Base-by-base conservation (phyloP, 169 alveolate genomes). In the Plasmodium sp. region DNA sequence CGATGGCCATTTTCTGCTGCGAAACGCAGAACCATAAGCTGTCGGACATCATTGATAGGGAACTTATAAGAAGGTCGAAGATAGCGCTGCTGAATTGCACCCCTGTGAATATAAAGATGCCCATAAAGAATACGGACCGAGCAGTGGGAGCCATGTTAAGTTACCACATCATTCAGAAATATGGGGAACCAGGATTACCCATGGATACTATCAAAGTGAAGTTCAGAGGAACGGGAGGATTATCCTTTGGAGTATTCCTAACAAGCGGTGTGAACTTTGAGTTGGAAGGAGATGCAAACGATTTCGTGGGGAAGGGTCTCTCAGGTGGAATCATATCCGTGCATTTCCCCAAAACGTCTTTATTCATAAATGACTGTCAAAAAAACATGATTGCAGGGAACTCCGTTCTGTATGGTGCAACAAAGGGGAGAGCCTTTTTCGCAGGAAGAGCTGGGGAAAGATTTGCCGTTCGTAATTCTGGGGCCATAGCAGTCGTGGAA, bases 391-490 rank as follows among this genome's bases (percentile, higher is more conserved):
- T 97, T 34, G 97, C 95, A 36, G 98, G 98, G 39, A 97, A 97
- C 83, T 95, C 97, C 27, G 95, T 94, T 58, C 88, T 96, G 16
- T 97, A 96, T 81, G 98, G 98, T 41, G 98, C 98, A 31, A 96
- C 98, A 45, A 92, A 84, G 51, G 97, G 98, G 14, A 93, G 96
- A 92, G 97, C 96, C 39, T 97, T 95, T 84, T 94, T 97, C 67
- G 96, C 96, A 4, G 98, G 98, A n/a, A 81, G 95, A 51, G 97
- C 98, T 3, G 97, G 97, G 0, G 97, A 96, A 95, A 91, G 98
- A 88, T 97, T 96, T 85, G 96, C 97, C 16, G 97, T 97, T 43
- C 96, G 98, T 27, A 97, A 97, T 91, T 95, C 97, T 18, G 97
- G 97, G 3, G 97, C 97, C 31, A 84, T 93, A n/a, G 97, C 98